Evolutionary conservation across 768 basidiomycete genomes (phyloP), one percentile per base, ranked within the genome.

Genomic region (Lactarius sp.): DNA sequence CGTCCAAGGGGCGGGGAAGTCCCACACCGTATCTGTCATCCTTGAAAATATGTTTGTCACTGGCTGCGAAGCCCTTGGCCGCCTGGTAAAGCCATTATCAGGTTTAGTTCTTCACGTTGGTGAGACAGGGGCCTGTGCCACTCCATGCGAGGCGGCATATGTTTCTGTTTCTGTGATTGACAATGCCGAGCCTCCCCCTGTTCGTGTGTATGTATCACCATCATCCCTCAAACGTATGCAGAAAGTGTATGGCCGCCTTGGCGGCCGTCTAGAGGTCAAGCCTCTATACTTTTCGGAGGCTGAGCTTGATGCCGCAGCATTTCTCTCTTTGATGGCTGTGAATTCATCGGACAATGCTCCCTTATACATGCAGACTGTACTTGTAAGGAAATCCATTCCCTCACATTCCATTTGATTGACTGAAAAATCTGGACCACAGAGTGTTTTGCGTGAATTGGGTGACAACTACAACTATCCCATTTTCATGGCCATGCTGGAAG

Each of bases 1-100:
- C 0, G 87, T 88, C 0, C 88, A 90, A 75, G 87, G 88, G 0
- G 85, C 87, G 0, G 88, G 88, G 9, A 90, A 90, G 69, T 88
- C 86, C 0, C 88, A 90, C 56, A 88, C 86, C 0, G 82, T 88
- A 2, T 84, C 87, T 0, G 81, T 85, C 0, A 75, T 90, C 6
- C 70, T 90, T 0, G 89, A 90, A 70, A 85, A 78, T 63, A 86
- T 89, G 83, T 75, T 90, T 8, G 80, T 90, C n/a, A 66, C 84
- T 0, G 73, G 76, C 14, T 78, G 79, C 60, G 68, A 77, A 2
- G 67, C 77, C 0, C 80, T 84, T 18, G 88, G 89, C 0, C 71
- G 70, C 0, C 71, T 86, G 8, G 70, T 79, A 33, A 84, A 82
- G 63, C 75, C 86, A 0, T 77, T 90, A 0, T 77, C 78, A 4